Percentiles rank a stretch among this genome's conserved stretches.
These are phyloP conservation scores for Penium margaritaceum DNA, from an alignment of 139 green algal species.

Conservation along the genomic window DNA sequence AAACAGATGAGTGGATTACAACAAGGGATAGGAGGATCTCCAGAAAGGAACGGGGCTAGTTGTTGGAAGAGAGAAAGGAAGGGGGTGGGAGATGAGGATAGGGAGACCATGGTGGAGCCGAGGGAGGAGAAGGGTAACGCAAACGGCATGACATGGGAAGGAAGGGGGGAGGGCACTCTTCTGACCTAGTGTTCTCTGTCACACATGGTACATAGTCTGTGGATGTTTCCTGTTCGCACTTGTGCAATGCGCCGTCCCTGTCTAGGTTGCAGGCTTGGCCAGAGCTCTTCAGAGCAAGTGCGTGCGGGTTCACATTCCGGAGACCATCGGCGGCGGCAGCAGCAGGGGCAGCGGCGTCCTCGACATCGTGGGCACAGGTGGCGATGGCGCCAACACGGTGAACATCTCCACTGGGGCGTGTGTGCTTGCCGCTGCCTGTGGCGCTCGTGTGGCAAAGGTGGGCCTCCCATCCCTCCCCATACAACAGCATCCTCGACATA, in stretches of 20 bases:
- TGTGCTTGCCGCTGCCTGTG: constrained; percentile 85
- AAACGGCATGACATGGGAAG: not conserved
- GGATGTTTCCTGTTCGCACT: too few species aligned
- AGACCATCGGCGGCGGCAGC: too few species aligned
- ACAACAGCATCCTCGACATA: too few species aligned
- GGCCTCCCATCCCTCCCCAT: too few species aligned
- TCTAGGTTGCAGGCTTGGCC: constrained; percentile 71
- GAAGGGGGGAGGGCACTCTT: not conserved
- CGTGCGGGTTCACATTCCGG: constrained; percentile 58
- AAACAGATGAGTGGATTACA: too few species aligned
- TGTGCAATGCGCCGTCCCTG: too few species aligned
- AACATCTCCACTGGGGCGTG: constrained; percentile 96
- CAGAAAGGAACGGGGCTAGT: too few species aligned
- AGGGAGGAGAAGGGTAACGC: not conserved
- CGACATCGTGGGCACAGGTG: constrained; percentile 97
- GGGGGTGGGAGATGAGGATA: not conserved
- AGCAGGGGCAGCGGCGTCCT: constrained; percentile 50
- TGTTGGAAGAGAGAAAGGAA: too few species aligned
- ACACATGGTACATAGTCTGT: not conserved
- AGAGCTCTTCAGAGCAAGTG: constrained; percentile 64
- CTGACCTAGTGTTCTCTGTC: not conserved
- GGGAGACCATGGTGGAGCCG: not conserved
- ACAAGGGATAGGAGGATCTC: too few species aligned
- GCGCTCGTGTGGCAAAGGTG: constrained; percentile 85
- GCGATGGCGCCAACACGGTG: constrained; percentile 91